These are phyloP conservation scores for Sporothrix sp. DNA, from an alignment of 2,329 filamentous ascomycete genomes.

Conservation along the genomic window DNA sequence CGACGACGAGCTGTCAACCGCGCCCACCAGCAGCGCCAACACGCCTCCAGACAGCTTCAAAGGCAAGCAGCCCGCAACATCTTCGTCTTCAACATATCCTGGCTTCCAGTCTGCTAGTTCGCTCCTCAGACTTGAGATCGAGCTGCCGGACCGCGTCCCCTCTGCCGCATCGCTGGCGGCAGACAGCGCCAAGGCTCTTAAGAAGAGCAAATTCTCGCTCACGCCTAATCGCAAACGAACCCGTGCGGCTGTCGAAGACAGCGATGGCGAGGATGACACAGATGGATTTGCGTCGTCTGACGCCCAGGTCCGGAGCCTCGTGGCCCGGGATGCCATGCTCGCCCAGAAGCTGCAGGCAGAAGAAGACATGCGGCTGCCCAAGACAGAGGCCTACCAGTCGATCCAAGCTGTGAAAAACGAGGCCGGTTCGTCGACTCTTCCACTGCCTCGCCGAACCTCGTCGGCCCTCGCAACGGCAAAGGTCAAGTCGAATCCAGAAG, in stretches of 20 bases:
- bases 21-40: slow-evolving; percentile 33
- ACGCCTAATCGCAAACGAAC: slow-evolving; percentile 31
- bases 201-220: slow-evolving; percentile 40
- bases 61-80: slow-evolving; percentile 13
- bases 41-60: slow-evolving; percentile 26
- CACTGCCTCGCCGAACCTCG: no score
- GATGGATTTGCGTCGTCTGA: background rate
- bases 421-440: no score
- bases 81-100: background rate
- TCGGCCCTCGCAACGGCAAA: no score
- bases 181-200: slow-evolving; percentile 36
- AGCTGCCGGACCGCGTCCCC: slow-evolving; percentile 18
- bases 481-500: no score
- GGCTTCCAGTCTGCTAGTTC: slow-evolving; percentile 17
- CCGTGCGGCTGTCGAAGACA: slow-evolving; percentile 23
- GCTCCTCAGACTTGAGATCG: slow-evolving; percentile 27
- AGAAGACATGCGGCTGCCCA: slow-evolving; percentile 18
- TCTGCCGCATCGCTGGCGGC: slow-evolving; percentile 29
- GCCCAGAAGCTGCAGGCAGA: slow-evolving; percentile 48
- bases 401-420: no score
- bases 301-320: slow-evolving; percentile 9
- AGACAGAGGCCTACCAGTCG: background rate
- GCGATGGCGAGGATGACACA: slow-evolving; percentile 29
- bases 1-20: slow-evolving; percentile 33
- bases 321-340: slow-evolving; percentile 36